A percentile compares a stretch with the other conserved stretches of the same genome.
These are phyloP conservation scores for Sequoia sempervirens DNA, from an alignment of 75 land plant species.

Conservation along the genomic window DNA sequence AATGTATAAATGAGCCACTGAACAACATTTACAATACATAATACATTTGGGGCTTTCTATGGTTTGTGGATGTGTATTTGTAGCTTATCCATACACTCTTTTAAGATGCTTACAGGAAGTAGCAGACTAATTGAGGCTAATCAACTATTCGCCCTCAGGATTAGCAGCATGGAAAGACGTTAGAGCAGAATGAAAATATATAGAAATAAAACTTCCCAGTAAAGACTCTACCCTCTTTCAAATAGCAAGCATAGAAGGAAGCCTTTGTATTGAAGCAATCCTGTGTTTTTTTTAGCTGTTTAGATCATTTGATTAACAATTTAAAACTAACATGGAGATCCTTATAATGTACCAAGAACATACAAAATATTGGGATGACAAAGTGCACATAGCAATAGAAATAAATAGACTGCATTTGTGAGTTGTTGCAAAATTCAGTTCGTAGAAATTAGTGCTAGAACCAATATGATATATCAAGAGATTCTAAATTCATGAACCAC, in stretches of 20 bases:
- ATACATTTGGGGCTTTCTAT: neutral
- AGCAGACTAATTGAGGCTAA: too few relatives aligned
- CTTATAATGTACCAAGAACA: neutral
- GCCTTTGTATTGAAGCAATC: neutral
- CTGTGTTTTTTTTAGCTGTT: neutral
- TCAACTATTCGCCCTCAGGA: too few relatives aligned
- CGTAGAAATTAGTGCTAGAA: neutral
- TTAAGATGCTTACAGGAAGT: too few relatives aligned
- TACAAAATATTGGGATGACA: neutral
- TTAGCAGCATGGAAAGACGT: too few relatives aligned
- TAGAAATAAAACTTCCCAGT: neutral
- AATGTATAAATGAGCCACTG: too few relatives aligned
- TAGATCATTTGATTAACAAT: neutral
- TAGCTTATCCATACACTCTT: too few relatives aligned
- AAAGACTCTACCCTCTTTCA: neutral
- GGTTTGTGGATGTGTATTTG: too few relatives aligned
- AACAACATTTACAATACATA: too few relatives aligned
- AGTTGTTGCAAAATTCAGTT: neutral
- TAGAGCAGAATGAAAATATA: neutral
- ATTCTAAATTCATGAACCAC: neutral
- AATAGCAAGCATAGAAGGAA: neutral
- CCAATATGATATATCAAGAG: neutral
- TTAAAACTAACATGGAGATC: neutral
- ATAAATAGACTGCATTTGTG: neutral
- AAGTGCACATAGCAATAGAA: neutral